phyloP scores from a whole-genome alignment of 352 stramenopile species.

The Pythium pyrilobum region DNA sequence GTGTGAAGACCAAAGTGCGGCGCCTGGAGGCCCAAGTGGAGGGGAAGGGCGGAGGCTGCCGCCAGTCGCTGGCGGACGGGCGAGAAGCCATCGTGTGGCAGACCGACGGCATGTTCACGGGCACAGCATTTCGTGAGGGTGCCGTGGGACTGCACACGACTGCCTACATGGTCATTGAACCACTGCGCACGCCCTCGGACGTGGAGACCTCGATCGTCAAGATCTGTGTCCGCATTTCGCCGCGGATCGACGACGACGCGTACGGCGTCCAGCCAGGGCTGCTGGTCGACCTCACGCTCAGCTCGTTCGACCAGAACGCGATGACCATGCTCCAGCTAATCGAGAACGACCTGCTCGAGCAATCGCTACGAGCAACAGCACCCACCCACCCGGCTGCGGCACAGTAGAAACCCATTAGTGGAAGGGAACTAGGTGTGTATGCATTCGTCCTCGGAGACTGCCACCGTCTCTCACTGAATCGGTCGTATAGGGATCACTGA shows the following conservation, averaged over 20 bases:
- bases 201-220: not conserved
- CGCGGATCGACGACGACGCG: not conserved
- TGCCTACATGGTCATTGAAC: not conserved
- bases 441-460: too few relatives aligned
- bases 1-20: not conserved
- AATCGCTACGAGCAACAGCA: too few relatives aligned
- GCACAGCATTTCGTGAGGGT: not conserved
- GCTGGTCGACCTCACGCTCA: not conserved
- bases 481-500: too few relatives aligned
- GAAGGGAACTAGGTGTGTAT: too few relatives aligned
- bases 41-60: not conserved
- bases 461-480: too few relatives aligned
- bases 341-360: conserved; percentile 9
- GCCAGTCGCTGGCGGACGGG: not conserved
- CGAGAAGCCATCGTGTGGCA: conserved; percentile 3
- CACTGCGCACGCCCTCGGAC: not conserved
- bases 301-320: conserved; percentile 2
- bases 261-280: not conserved
- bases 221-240: not conserved
- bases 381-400: too few relatives aligned
- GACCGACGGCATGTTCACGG: not conserved
- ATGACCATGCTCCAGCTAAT: conserved; percentile 6
- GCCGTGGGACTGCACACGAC: not conserved
- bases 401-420: too few relatives aligned
- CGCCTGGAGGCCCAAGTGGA: not conserved